A percentile compares a stretch with the other conserved stretches of the same genome.
These are phyloP conservation scores for Kokia cookei DNA, from an alignment of 441 rosid species.

Conservation along the genomic window DNA sequence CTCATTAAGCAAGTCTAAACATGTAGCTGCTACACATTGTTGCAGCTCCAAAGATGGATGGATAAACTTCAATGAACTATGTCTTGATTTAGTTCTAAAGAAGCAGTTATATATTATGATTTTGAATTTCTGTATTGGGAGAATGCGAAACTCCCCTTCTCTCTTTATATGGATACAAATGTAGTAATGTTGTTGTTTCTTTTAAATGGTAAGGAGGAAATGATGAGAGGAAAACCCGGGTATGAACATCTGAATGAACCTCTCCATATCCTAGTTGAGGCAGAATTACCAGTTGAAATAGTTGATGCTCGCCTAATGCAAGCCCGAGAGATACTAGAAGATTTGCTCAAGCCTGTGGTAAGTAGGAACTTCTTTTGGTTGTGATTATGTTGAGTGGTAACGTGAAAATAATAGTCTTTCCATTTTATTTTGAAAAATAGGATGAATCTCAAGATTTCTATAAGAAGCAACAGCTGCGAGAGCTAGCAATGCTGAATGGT, in stretches of 20 bases:
- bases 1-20: not conserved
- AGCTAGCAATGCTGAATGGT: conserved; percentile 89
- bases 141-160: not conserved
- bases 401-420: not conserved
- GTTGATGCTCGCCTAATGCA: conserved; percentile 88
- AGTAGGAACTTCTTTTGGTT: conserved; percentile 8
- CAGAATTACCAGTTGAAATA: conserved; percentile 87
- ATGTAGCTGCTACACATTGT: not conserved
- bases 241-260: conserved; percentile 97
- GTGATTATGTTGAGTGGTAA: not conserved
- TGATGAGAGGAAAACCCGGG: conserved; percentile 98
- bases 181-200: conserved; percentile 5
- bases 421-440: conserved; percentile 20
- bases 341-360: conserved; percentile 88
- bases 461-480: conserved; percentile 92
- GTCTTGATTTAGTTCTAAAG: not conserved
- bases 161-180: not conserved
- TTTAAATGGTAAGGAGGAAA: conserved; percentile 61
- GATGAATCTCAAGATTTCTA: conserved; percentile 93
- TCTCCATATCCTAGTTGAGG: conserved; percentile 91
- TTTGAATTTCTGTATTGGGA: not conserved
- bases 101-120: not conserved
- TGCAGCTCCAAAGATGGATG: not conserved
- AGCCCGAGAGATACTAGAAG: conserved; percentile 90
- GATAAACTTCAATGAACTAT: not conserved